phyloP scores from a whole-genome alignment of 441 rosid species.

The Gossypium trilobum region DNA sequence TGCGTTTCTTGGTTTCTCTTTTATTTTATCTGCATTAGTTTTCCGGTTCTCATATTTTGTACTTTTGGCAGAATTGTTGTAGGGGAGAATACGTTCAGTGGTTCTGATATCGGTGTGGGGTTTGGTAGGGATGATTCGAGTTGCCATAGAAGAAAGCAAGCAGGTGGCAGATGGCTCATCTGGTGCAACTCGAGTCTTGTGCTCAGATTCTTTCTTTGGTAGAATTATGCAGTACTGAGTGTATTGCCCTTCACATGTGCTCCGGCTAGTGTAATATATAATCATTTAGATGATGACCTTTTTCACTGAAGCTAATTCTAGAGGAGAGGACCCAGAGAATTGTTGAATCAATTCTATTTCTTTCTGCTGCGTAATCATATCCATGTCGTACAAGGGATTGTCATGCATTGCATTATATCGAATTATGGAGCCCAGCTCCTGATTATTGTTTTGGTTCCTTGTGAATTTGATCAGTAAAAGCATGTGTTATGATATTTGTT shows the following conservation, averaged over 20 bases:
- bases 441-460: too few relatives aligned
- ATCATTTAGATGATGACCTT: constrained; percentile 3
- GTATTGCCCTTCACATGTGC: constrained; percentile 13
- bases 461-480: too few relatives aligned
- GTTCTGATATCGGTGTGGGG: neutral
- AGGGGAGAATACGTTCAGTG: constrained; percentile 16
- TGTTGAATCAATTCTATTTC: constrained; percentile 8
- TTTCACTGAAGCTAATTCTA: neutral
- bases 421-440: too few relatives aligned
- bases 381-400: neutral
- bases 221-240: constrained; percentile 5
- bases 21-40: neutral
- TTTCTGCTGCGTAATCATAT: constrained; percentile 3
- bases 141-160: constrained; percentile 18
- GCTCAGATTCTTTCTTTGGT: neutral
- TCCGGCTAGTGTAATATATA: constrained; percentile 21
- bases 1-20: neutral
- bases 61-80: neutral
- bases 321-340: neutral
- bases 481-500: too few relatives aligned
- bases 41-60: neutral
- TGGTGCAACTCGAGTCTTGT: constrained; percentile 13
- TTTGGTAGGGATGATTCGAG: constrained; percentile 7
- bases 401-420: too few relatives aligned
- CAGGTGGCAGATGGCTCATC: constrained; percentile 13